These are phyloP conservation scores for Coemansia sp. DNA, from an alignment of 192 early-diverging fungal genomes.

Conservation along the genomic window DNA sequence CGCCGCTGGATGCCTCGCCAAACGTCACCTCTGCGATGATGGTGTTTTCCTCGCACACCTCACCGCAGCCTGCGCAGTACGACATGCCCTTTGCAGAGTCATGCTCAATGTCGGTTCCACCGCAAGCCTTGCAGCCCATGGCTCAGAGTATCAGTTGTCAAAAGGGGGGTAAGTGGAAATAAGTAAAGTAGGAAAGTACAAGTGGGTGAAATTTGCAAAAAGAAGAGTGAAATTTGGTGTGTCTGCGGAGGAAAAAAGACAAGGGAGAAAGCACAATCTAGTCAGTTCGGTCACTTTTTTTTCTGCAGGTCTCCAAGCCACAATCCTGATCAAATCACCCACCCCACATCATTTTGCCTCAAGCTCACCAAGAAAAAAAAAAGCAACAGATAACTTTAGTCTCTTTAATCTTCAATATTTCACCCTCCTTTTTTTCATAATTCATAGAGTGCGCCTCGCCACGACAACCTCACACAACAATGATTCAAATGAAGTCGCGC, in stretches of 20 bases:
- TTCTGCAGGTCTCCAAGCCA: not conserved
- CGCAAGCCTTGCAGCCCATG: conserved; percentile 65
- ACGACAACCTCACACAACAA: conserved; percentile 15
- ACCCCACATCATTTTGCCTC: too few species aligned
- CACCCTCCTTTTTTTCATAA: not conserved
- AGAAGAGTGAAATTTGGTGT: not conserved
- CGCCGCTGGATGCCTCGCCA: conserved; percentile 83
- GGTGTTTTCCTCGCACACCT: conserved; percentile 91
- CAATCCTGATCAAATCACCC: not conserved
- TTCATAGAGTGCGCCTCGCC: not conserved
- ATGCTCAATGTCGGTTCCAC: conserved; percentile 66
- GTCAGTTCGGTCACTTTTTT: not conserved
- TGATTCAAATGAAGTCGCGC: conserved; percentile 82
- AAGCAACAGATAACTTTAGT: not conserved
- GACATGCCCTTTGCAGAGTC: conserved; percentile 73
- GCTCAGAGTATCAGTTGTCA: not conserved
- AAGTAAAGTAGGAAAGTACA: not conserved
- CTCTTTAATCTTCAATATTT: not conserved
- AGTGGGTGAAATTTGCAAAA: not conserved
- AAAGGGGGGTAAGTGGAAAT: not conserved
- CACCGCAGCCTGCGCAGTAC: conserved; percentile 62
- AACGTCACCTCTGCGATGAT: conserved; percentile 94
- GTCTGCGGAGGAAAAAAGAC: not conserved
- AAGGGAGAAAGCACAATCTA: not conserved
- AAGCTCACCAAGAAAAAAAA: not conserved